These are phyloP conservation scores for Hypoxylon rickii DNA, from an alignment of 495 filamentous ascomycete genomes.

Conservation along the genomic window DNA sequence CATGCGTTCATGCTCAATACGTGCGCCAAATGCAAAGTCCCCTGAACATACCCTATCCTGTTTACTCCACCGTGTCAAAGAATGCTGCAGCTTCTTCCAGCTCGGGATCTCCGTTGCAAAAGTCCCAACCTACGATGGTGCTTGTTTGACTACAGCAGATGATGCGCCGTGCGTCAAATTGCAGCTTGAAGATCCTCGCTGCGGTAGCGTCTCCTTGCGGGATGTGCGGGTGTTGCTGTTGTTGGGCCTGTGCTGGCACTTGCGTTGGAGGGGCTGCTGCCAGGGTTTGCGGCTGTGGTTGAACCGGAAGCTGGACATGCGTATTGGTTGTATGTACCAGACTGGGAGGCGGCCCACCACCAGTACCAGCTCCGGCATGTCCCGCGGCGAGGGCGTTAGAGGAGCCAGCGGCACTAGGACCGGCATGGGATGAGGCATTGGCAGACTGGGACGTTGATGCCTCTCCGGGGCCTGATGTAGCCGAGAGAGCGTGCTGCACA, in stretches of 20 bases:
- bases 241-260: slow-evolving; percentile 21
- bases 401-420: not conserved
- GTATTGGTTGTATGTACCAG: slow-evolving; percentile 1
- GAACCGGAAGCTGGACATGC: slow-evolving; percentile 18
- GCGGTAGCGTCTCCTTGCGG: slow-evolving; percentile 51
- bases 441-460: slow-evolving; percentile 8
- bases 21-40: not conserved
- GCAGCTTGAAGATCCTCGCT: slow-evolving; percentile 91
- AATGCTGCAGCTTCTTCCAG: slow-evolving; percentile 81
- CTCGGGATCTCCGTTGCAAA: slow-evolving; percentile 84
- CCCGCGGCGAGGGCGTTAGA: slow-evolving; percentile 3
- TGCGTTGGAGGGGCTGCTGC: slow-evolving; percentile 13
- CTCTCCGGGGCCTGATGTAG: slow-evolving; percentile 21
- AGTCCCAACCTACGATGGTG: slow-evolving; percentile 96
- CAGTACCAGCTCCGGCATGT: slow-evolving; percentile 10
- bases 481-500: slow-evolving; percentile 36
- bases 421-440: slow-evolving; percentile 1
- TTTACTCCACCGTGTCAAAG: slow-evolving; percentile 63
- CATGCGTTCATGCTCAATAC: not conserved
- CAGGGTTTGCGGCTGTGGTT: slow-evolving; percentile 24
- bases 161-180: slow-evolving; percentile 93
- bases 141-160: slow-evolving; percentile 91
- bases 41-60: not conserved
- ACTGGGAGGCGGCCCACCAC: slow-evolving; percentile 28
- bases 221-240: slow-evolving; percentile 38